phyloP scores from a whole-genome alignment of 2,329 filamentous ascomycete species.

The Rutstroemia sp. region DNA sequence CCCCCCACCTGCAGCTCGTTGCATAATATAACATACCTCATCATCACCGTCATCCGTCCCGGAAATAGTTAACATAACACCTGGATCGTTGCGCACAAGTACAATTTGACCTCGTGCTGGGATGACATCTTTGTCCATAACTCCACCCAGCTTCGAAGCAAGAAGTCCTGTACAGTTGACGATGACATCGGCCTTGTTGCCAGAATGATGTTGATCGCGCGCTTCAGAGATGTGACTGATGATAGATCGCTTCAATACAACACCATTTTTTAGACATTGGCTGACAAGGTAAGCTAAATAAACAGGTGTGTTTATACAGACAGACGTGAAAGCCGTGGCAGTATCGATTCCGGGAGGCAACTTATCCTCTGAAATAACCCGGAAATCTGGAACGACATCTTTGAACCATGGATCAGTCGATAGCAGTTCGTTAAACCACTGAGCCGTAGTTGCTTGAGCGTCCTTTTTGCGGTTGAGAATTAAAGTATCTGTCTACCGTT shows the following conservation, averaged over 20 bases:
- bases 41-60: constrained; percentile 58
- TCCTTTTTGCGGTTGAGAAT: constrained; percentile 39
- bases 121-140: constrained; percentile 64
- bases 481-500: constrained; percentile 34
- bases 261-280: constrained; percentile 68
- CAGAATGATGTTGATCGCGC: constrained; percentile 47
- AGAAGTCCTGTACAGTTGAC: constrained; percentile 82
- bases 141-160: constrained; percentile 70
- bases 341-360: constrained; percentile 61
- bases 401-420: constrained; percentile 66
- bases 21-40: constrained; percentile 62
- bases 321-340: constrained; percentile 69
- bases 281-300: constrained; percentile 83
- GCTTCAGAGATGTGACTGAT: constrained; percentile 70
- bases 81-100: constrained; percentile 56
- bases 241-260: constrained; percentile 55
- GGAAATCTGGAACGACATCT: constrained; percentile 64
- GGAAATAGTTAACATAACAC: constrained; percentile 50
- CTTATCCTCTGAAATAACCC: constrained; percentile 48
- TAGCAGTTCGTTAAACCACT: constrained; percentile 57
- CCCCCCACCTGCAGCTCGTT: constrained; percentile 57
- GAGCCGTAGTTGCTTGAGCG: constrained; percentile 12
- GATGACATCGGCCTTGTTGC: constrained; percentile 55
- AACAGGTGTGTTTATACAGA: constrained; percentile 85
- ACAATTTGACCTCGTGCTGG: constrained; percentile 76